A percentile compares a stretch with the other conserved stretches of the same genome.
Conservation (phyloP, 1,284 basidiomycete species). For the Moesziomyces antarcticus region DNA sequence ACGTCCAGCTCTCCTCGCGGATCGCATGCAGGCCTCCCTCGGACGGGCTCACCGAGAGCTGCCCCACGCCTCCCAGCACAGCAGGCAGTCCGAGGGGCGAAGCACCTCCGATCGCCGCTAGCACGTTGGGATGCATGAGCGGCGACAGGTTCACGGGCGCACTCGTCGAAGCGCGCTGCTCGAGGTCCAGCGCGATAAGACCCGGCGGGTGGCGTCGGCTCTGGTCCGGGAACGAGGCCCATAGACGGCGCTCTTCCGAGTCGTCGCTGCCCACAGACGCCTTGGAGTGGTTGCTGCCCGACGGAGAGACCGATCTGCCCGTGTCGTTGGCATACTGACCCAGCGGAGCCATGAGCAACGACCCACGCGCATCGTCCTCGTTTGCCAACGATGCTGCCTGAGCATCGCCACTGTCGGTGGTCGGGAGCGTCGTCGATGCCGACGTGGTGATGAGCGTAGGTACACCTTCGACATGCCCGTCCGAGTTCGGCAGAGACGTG, state of each 20-base stretch:
- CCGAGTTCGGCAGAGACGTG: background rate
- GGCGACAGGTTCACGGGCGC: conserved; percentile 17
- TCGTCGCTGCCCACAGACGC: conserved; percentile 32
- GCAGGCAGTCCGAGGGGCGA: conserved; percentile 13
- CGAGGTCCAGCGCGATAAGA: conserved; percentile 51
- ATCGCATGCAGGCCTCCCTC: conserved; percentile 52
- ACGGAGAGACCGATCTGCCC: conserved; percentile 17
- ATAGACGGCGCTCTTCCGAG: conserved; percentile 50
- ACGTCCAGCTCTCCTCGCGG: conserved; percentile 53
- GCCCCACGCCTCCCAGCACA: conserved; percentile 13
- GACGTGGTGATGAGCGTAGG: conserved; percentile 25
- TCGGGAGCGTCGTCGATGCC: conserved; percentile 20
- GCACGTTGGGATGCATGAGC: conserved; percentile 18
- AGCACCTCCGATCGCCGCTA: conserved; percentile 10
- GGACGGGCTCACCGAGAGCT: conserved; percentile 37
- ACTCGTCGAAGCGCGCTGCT: conserved; percentile 25
- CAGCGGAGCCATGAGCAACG: conserved; percentile 15
- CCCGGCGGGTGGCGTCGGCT: conserved; percentile 52
- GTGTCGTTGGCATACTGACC: background rate
- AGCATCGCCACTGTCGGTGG: conserved; percentile 17
- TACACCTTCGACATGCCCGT: background rate
- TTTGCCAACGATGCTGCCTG: conserved; percentile 1
- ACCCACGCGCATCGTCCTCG: background rate
- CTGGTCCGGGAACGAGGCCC: conserved; percentile 55
- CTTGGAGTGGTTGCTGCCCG: conserved; percentile 18